Percentiles rank a stretch among this genome's conserved stretches.
These are phyloP conservation scores for Pythium angustatum DNA, from an alignment of 352 stramenopile genomes.

Conservation along the genomic window DNA sequence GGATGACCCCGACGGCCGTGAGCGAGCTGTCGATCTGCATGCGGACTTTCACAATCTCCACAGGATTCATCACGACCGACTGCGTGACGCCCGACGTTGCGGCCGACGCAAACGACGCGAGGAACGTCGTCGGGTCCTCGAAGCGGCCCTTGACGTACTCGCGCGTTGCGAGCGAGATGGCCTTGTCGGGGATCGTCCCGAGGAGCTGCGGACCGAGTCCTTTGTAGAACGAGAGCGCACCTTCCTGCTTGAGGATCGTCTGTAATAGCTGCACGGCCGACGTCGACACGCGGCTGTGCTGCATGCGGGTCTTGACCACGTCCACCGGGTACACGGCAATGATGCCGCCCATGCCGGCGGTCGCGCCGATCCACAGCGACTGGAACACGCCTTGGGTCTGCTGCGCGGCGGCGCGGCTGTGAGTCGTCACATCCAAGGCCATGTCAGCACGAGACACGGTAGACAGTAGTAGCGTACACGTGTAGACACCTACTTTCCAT, in stretches of 20 bases:
- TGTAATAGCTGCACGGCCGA: constrained; percentile 60
- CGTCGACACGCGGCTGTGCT: constrained; percentile 60
- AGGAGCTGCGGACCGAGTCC: constrained; percentile 68
- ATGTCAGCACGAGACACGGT: not conserved
- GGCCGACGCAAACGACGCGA: constrained; percentile 70
- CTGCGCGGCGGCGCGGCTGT: not conserved
- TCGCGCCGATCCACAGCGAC: constrained; percentile 81
- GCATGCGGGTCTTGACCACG: constrained; percentile 87
- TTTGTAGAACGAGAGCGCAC: constrained; percentile 77
- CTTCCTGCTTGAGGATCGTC: constrained; percentile 61
- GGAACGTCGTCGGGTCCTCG: constrained; percentile 67
- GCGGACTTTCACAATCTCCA: constrained; percentile 83
- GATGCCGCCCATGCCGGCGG: constrained; percentile 78
- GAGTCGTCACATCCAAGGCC: not conserved
- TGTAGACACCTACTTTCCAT: too few species aligned
- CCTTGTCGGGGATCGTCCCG: constrained; percentile 80
- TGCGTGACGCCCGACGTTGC: constrained; percentile 67
- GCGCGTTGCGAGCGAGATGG: constrained; percentile 73
- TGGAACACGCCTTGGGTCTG: constrained; percentile 64
- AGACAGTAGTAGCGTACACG: too few species aligned
- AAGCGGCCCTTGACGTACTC: constrained; percentile 82
- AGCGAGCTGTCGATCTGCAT: constrained; percentile 83
- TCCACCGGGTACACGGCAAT: constrained; percentile 82
- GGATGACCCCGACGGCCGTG: constrained; percentile 50
- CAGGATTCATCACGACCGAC: constrained; percentile 82